Evolutionary conservation across 1,284 basidiomycete genomes (phyloP).

Genomic region (Puccinia polysora): DNA sequence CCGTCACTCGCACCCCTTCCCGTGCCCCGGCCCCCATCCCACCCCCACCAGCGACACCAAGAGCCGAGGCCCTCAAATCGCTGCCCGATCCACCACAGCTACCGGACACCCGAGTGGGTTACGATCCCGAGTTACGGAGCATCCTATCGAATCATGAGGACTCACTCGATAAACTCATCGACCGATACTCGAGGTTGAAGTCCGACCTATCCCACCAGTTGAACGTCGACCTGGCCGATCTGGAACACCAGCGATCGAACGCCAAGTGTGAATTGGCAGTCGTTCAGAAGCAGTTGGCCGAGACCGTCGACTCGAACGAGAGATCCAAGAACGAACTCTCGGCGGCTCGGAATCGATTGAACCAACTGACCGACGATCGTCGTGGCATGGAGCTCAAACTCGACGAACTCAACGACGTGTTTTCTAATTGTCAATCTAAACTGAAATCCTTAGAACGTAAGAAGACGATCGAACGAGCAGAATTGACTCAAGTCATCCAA

Average conservation of each 20-base stretch:
- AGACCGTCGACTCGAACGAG: conserved; percentile 4
- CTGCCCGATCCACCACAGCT: not conserved
- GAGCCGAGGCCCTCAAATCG: not conserved
- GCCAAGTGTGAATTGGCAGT: conserved; percentile 13
- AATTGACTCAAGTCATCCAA: not conserved
- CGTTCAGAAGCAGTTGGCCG: conserved; percentile 9
- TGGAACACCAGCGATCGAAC: conserved; percentile 20
- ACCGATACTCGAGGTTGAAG: conserved; percentile 15
- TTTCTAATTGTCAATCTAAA: not conserved
- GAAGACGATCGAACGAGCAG: not conserved
- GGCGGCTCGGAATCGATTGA: conserved; percentile 2
- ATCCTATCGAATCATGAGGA: conserved; percentile 21
- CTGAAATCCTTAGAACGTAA: not conserved
- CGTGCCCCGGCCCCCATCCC: not conserved
- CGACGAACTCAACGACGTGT: conserved; percentile 16
- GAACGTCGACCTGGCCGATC: conserved; percentile 7
- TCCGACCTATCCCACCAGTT: conserved; percentile 9
- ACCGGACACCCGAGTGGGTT: conserved; percentile 12
- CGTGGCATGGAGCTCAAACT: conserved; percentile 18
- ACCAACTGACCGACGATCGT: conserved; percentile 4
- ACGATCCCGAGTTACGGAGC: conserved; percentile 12
- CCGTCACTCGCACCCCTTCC: conserved; percentile 16
- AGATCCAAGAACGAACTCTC: conserved; percentile 1
- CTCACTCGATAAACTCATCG: not conserved
- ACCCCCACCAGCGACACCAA: conserved; percentile 15